Conservation (phyloP, 768 basidiomycete genomes). For the Pleurotus pulmonarius region DNA sequence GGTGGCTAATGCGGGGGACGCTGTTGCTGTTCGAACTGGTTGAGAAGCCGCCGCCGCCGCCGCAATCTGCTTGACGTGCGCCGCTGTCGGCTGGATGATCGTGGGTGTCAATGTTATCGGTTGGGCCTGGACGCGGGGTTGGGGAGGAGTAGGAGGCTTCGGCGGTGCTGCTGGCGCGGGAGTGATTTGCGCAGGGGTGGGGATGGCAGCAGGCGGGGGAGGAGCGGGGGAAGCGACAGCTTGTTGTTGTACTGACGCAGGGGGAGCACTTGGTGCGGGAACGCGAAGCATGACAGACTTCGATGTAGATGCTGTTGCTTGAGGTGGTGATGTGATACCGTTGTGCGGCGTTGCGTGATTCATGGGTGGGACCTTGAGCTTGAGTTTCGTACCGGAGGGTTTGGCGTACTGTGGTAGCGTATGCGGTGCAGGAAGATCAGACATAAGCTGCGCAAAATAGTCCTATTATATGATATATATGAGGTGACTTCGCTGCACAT, state of each 20-base stretch:
- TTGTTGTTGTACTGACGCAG: slow-evolving; percentile 24
- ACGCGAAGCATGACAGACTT: slow-evolving; percentile 31
- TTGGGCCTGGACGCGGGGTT: slow-evolving; percentile 21
- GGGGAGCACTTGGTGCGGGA: slow-evolving; percentile 21
- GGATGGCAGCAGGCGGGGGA: slow-evolving; percentile 12
- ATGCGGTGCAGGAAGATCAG: slow-evolving; percentile 69
- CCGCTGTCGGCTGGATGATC: background rate
- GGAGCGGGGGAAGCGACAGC: slow-evolving; percentile 21
- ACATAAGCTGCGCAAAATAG: slow-evolving; percentile 70
- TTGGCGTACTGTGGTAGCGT: slow-evolving; percentile 62
- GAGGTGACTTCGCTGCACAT: slow-evolving; percentile 6
- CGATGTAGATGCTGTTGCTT: slow-evolving; percentile 14
- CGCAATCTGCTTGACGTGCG: background rate
- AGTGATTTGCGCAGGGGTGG: slow-evolving; percentile 19
- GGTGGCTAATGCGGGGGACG: background rate
- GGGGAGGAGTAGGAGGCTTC: slow-evolving; percentile 35
- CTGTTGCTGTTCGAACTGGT: background rate
- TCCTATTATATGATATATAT: slow-evolving; percentile 40
- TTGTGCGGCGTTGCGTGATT: slow-evolving; percentile 24
- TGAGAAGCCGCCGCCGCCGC: background rate
- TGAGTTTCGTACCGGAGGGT: slow-evolving; percentile 59
- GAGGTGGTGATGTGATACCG: slow-evolving; percentile 13
- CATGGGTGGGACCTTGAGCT: slow-evolving; percentile 60
- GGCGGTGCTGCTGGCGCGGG: slow-evolving; percentile 19
- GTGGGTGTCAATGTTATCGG: background rate